Base-by-base conservation (phyloP, 768 basidiomycete genomes). In the Phlebiopsis flavidoalba region DNA sequence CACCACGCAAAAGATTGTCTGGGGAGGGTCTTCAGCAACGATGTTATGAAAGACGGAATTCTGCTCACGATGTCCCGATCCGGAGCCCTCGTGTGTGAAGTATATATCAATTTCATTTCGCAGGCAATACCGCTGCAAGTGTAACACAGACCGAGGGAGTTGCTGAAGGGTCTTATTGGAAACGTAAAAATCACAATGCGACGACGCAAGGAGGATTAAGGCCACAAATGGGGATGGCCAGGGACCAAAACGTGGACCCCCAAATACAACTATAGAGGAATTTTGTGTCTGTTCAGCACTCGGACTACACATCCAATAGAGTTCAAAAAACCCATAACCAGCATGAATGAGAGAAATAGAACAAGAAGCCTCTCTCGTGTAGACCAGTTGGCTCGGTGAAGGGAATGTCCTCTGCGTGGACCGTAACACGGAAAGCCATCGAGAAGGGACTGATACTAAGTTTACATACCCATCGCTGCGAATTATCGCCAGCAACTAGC, bases 101-200 rank as follows among this genome's bases (percentile, higher is more conserved):
- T 43, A 43, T 43, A 12, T 43, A n/a, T n/a, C n/a, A n/a, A n/a
- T 43, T 43, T 43, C 40, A 43, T 43, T n/a, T 43, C 11, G 2
- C 40, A 43, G n/a, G 40, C 40, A 43, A 43, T 43, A 8, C 54
- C n/a, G 73, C 60, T 12, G 71, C 66, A 3, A 78, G 52, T n/a
- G n/a, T 17, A 73, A 48, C 2, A 72, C 56, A 1, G 74, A 67
- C 62, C 77, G 2, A 75, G 59, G 3, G 75, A 71, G 51, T 76
- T 78, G 19, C 76, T 76, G 60, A 78, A 78, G 1, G 76, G 75
- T 43, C 77, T 69, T 48, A 76, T 59, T 53, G 77, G 77, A 51
- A 75, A 75, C 3, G 75, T 75, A 45, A 69, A 67, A 35, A 70
- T 67, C 50, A 76, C 71, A n/a, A 47, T 77, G 68, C 22, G 76